Conservation (phyloP, 352 stramenopile species). For the Pythium periplocum region DNA sequence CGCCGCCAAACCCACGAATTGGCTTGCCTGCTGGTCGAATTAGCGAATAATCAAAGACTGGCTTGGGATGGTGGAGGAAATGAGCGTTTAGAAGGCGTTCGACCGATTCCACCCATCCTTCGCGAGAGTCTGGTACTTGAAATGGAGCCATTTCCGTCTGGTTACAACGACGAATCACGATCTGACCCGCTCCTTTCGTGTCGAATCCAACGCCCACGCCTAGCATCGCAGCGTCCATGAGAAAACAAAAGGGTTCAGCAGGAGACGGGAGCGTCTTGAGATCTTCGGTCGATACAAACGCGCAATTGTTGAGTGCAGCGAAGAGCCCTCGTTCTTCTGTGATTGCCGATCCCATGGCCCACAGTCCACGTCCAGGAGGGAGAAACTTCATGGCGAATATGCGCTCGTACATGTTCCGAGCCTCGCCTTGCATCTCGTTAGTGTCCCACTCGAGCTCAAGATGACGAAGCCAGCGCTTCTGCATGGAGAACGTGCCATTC, state of each 20-base stretch:
- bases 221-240: conserved; percentile 95
- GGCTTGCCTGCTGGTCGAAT: conserved; percentile 80
- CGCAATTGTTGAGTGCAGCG: conserved; percentile 92
- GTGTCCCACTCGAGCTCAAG: conserved; percentile 68
- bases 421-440: conserved; percentile 30
- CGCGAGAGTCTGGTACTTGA: conserved; percentile 53
- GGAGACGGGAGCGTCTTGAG: conserved; percentile 49
- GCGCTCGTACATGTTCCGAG: conserved; percentile 90
- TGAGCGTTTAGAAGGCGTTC: conserved; percentile 81
- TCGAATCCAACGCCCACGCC: conserved; percentile 93
- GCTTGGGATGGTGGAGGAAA: conserved; percentile 39
- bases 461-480: conserved; percentile 80
- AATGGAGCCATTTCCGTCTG: conserved; percentile 10
- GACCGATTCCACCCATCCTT: conserved; percentile 88
- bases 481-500: conserved; percentile 92
- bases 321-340: conserved; percentile 81
- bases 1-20: conserved; percentile 89
- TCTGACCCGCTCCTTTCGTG: conserved; percentile 79
- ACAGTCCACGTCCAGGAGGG: conserved; percentile 88
- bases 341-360: conserved; percentile 92
- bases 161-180: conserved; percentile 35
- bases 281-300: conserved; percentile 88
- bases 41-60: conserved; percentile 77
- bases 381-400: conserved; percentile 95
- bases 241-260: conserved; percentile 88